Base-by-base conservation (phyloP, 129 eudicot genomes). In the Chrysanthemum lavandulifolium region DNA sequence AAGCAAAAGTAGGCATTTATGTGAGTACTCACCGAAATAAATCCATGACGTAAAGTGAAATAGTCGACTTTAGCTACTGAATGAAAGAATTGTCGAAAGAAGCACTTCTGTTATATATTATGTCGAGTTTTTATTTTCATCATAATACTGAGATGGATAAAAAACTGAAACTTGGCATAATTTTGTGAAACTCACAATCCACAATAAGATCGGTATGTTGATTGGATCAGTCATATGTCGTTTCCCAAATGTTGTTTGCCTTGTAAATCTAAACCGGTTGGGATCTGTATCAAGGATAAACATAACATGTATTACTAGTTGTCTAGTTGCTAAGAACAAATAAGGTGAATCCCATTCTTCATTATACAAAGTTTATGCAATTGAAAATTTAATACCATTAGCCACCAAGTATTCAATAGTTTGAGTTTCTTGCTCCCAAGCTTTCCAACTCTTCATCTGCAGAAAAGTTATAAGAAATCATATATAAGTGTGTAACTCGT, bases 21-120 rank as follows among this genome's bases (percentile, higher is more conserved):
- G 8, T 13, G 4, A 19, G n/a, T 0, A 77, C 78, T 81, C 12
- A 85, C 89, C 48, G 82, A 59, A 21, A 86, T 83, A 65, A 86
- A 86, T 58, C 90, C 87, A 86, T 83, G 83, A 40, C 90, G 81
- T 29, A 86, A 56, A 54, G 90, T 86, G 65, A 82, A 73, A 60
- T 86, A 86, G 62, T 86, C 90, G 65, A 86, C 85, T 76, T 86
- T 86, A 16, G 87, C 84, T n/a, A 86, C 83, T 2, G 90, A 83
- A 71, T 75, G 68, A 74, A 83, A 83, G 79, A 86, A 83, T 31
- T 86, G 90, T 18, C 90, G 71, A 52, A 86, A 86, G 67, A 86
- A 83, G 61, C 88, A 84, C 76, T 84, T 84, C 88, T 84, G 77
- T 69, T 47, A 57, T 25, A 78, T 7, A 23, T 14, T 14, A 47